These are phyloP conservation scores for Aureobasidium sp. DNA, from an alignment of 2,329 filamentous ascomycete genomes.

Conservation along the genomic window DNA sequence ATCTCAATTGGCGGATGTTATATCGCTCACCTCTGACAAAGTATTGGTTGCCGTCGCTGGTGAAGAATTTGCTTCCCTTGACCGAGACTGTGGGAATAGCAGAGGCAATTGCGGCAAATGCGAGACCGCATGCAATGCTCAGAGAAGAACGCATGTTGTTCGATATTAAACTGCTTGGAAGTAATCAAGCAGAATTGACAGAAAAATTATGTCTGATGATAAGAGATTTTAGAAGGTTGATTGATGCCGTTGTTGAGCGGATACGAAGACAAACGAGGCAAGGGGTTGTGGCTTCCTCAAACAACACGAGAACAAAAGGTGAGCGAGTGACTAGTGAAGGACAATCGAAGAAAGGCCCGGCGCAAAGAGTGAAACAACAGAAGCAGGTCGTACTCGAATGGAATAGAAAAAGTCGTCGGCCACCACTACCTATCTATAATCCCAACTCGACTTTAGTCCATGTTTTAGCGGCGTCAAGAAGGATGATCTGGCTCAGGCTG, in stretches of 20 bases:
- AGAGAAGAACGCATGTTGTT: neutral
- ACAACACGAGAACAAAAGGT: neutral
- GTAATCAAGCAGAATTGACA: neutral
- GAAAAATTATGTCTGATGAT: neutral
- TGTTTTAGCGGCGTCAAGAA: neutral
- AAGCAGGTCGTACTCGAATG: neutral
- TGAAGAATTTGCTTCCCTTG: slow-evolving; percentile 79
- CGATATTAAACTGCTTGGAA: neutral
- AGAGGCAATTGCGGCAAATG: slow-evolving; percentile 28
- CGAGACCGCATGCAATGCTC: neutral
- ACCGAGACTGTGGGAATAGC: slow-evolving; percentile 49
- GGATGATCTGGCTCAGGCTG: slow-evolving; percentile 1
- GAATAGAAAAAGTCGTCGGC: neutral
- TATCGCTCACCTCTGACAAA: slow-evolving; percentile 64
- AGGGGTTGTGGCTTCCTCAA: slow-evolving; percentile 2
- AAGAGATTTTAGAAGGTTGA: neutral
- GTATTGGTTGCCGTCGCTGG: slow-evolving; percentile 70
- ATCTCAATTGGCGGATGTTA: neutral
- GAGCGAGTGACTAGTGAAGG: neutral
- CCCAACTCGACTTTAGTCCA: slow-evolving; percentile 6
- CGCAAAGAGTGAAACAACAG: neutral
- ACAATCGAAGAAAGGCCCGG: neutral
- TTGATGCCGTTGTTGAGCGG: neutral
- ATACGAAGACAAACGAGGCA: slow-evolving; percentile 3
- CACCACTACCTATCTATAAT: neutral